Base-by-base conservation (phyloP, 768 basidiomycete species). In the Crassisporium funariophilum region DNA sequence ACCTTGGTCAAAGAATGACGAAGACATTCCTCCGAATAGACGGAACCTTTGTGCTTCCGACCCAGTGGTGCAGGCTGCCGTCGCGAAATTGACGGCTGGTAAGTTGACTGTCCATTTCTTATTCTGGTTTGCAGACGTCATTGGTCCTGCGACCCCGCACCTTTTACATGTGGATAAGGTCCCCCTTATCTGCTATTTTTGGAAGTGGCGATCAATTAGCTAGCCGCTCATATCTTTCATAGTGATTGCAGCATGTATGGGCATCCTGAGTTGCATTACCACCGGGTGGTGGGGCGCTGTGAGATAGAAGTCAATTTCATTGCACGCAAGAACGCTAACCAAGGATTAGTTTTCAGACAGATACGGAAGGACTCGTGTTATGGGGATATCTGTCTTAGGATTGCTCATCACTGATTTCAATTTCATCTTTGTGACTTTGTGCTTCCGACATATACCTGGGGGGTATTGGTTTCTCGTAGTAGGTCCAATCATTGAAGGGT, bases 221-320 rank as follows among this genome's bases (percentile, higher is more conserved):
- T 31, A n/a, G n/a, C 29, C n/a, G 29, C 10, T 31, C 2, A 10
- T 31, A 10, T 34, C n/a, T 49, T 25, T 23, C 41, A 5, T 54
- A 91, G 87, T 76, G 16, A 83, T 88, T 60, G 65, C 79, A 0
- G 72, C 83, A 2, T 70, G 76, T 7, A 81, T 81, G 69, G 93
- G 93, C 7, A 64, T 91, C 41, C 69, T 95, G 24, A 77, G 82
- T 23, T 88, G 88, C 51, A 59, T 94, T 24, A 92, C 91, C 2
- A 84, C 86, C 10, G 89, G 81, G 2, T 94, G 84, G 80, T 95
- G 93, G 93, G 86, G 88, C 45, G 76, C 84, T 43, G 86, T 88
- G 65, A 63, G 84, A 72, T 12, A 15, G 15, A 40, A n/a, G n/a
- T 44, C 21, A 15, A 9, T 35, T 43, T 17, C 23, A 24, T 13